phyloP scores from a whole-genome alignment of 768 basidiomycete genomes.

The Tubosaeta sp. region DNA sequence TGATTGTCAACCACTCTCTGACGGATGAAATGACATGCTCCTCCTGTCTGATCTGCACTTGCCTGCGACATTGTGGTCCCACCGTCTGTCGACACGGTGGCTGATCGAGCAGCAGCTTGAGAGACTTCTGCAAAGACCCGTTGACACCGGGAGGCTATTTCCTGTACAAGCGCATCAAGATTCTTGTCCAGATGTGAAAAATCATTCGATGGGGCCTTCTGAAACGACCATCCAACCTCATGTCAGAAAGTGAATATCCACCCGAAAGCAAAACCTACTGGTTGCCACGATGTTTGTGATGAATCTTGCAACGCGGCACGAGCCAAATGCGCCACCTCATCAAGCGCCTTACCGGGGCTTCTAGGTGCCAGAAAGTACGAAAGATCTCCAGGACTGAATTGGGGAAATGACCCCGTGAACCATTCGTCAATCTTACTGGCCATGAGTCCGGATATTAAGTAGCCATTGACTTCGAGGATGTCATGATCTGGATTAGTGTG shows the following conservation, averaged over 20 bases:
- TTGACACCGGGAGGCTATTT: slow-evolving; percentile 58
- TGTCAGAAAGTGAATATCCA: slow-evolving; percentile 23
- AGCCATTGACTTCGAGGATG: slow-evolving; percentile 75
- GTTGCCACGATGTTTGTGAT: slow-evolving; percentile 45
- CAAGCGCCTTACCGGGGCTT: slow-evolving; percentile 22
- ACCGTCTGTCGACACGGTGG: slow-evolving; percentile 36
- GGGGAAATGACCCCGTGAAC: slow-evolving; percentile 58
- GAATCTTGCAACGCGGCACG: slow-evolving; percentile 45
- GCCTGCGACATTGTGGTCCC: slow-evolving; percentile 28
- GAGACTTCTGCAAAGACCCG: slow-evolving; percentile 59
- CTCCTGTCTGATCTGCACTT: slow-evolving; percentile 29
- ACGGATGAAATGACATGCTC: slow-evolving; percentile 39
- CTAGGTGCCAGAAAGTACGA: slow-evolving; percentile 20
- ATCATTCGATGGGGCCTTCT: slow-evolving; percentile 49
- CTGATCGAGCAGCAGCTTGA: slow-evolving; percentile 60
- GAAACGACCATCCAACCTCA: slow-evolving; percentile 29
- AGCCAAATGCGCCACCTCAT: slow-evolving; percentile 45
- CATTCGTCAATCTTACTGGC: slow-evolving; percentile 72
- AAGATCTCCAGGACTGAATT: slow-evolving; percentile 32
- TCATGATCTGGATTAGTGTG: slow-evolving; percentile 54
- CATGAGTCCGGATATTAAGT: slow-evolving; percentile 67
- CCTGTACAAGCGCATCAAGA: slow-evolving; percentile 59
- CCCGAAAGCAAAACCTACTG: slow-evolving; percentile 40
- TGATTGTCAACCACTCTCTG: slow-evolving; percentile 48
- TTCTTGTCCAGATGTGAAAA: slow-evolving; percentile 61